Conservation (phyloP, 805 yeast species). For the Ogataea philodendri region DNA sequence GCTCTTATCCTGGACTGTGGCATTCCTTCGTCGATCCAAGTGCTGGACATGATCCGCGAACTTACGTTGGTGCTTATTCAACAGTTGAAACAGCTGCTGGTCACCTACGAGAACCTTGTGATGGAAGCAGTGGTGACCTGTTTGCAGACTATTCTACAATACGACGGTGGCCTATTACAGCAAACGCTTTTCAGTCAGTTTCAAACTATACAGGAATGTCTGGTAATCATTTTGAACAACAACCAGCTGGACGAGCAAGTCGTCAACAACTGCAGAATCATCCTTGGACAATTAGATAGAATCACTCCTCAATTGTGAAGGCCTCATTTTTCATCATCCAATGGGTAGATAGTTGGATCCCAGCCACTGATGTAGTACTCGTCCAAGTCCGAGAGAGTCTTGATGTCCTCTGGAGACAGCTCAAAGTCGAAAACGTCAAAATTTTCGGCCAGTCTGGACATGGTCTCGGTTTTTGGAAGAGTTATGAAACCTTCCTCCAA, state of each 20-base stretch:
- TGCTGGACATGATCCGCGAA: constrained; percentile 59
- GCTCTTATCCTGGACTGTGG: constrained; percentile 56
- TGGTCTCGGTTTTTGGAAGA: constrained; percentile 35
- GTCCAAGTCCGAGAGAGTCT: constrained; percentile 29
- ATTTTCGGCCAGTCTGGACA: constrained; percentile 40
- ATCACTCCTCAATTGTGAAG: not conserved
- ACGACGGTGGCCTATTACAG: too few species aligned
- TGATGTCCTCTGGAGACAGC: constrained; percentile 38
- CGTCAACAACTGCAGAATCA: too few species aligned
- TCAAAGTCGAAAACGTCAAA: constrained; percentile 41
- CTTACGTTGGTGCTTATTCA: constrained; percentile 35
- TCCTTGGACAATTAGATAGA: too few species aligned
- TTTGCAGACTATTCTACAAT: constrained; percentile 7
- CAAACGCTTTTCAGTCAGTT: too few species aligned
- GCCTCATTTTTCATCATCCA: constrained; percentile 13
- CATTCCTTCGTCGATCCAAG: constrained; percentile 49
- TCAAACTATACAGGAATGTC: too few species aligned
- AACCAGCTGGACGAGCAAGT: too few species aligned
- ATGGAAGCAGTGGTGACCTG: constrained; percentile 17
- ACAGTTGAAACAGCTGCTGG: constrained; percentile 10
- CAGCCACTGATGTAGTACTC: constrained; percentile 18
- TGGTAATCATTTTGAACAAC: too few species aligned
- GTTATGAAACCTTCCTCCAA: constrained; percentile 56
- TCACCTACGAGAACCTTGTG: constrained; percentile 10
- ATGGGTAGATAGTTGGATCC: constrained; percentile 22